Conservation (phyloP, 192 early-diverging fungal genomes). For the Obelidium mucronatum region DNA sequence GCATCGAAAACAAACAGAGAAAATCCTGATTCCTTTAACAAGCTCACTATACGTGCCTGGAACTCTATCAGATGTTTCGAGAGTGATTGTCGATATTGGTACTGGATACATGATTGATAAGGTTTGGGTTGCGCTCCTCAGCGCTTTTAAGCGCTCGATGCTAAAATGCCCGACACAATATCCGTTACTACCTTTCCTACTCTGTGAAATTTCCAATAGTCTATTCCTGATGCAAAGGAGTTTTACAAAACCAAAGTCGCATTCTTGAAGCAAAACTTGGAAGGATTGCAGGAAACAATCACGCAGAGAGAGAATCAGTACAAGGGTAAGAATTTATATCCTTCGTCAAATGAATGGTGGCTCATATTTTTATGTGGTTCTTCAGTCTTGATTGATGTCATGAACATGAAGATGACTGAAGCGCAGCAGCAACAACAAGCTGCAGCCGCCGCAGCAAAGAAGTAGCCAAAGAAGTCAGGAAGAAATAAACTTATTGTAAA, state of each 20-base stretch:
- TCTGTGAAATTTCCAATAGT: constrained; percentile 48
- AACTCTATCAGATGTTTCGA: constrained; percentile 78
- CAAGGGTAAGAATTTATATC: constrained; percentile 33
- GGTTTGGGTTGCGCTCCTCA: constrained; percentile 53
- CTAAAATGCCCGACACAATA: background rate
- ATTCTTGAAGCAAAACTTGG: constrained; percentile 81
- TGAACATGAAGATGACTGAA: constrained; percentile 36
- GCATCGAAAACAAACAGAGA: constrained; percentile 48
- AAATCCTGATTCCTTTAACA: constrained; percentile 81
- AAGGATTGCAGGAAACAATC: constrained; percentile 82
- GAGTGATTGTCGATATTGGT: constrained; percentile 94
- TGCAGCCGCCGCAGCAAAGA: no score
- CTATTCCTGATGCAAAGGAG: constrained; percentile 76
- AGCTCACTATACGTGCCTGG: constrained; percentile 90
- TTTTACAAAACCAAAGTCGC: constrained; percentile 88
- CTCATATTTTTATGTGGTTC: background rate
- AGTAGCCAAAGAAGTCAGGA: no score
- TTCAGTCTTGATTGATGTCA: constrained; percentile 34
- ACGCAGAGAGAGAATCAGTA: constrained; percentile 72
- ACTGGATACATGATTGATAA: constrained; percentile 97
- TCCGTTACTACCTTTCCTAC: background rate
- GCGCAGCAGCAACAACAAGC: no score
- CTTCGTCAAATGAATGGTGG: background rate
- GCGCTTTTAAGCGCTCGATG: background rate
- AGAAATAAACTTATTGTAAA: no score